These are phyloP conservation scores for Dothidotthia symphoricarpi DNA, from an alignment of 2,329 filamentous ascomycete genomes.

Conservation along the genomic window DNA sequence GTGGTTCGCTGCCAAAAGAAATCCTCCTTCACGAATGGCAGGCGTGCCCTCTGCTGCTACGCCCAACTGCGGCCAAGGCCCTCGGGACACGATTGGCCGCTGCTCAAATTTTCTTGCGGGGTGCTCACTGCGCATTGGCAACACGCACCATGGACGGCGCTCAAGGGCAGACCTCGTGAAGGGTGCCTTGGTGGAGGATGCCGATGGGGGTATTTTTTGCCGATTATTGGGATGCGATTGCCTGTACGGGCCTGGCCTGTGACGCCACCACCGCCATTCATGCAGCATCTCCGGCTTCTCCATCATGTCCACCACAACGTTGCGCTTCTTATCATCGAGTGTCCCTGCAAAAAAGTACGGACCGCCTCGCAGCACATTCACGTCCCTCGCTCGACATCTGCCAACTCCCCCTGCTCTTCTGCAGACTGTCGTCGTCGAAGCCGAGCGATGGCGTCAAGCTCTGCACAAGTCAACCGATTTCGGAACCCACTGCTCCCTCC, in stretches of 20 bases:
- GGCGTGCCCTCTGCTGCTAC: conserved; percentile 15
- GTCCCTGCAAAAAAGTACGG: conserved; percentile 6
- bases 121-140: conserved; percentile 14
- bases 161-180: conserved; percentile 11
- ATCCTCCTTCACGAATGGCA: conserved; percentile 19
- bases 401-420: too few species aligned
- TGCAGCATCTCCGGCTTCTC: conserved; percentile 38
- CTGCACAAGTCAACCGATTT: too few species aligned
- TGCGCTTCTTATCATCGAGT: conserved; percentile 18
- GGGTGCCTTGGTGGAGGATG: too few species aligned
- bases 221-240: conserved; percentile 17
- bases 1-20: conserved; percentile 16
- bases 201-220: conserved; percentile 18
- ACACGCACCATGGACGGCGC: background rate
- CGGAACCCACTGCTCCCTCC: too few species aligned
- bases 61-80: conserved; percentile 20
- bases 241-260: conserved; percentile 10
- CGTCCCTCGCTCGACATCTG: too few species aligned
- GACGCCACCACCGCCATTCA: conserved; percentile 26
- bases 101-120: conserved; percentile 31
- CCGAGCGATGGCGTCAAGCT: too few species aligned
- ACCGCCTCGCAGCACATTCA: conserved; percentile 1
- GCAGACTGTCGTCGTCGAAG: too few species aligned
- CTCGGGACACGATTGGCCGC: conserved; percentile 19
- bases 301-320: too few species aligned